phyloP scores from a whole-genome alignment of 2,329 filamentous ascomycete genomes.

The Pseudogymnoascus sp. region DNA sequence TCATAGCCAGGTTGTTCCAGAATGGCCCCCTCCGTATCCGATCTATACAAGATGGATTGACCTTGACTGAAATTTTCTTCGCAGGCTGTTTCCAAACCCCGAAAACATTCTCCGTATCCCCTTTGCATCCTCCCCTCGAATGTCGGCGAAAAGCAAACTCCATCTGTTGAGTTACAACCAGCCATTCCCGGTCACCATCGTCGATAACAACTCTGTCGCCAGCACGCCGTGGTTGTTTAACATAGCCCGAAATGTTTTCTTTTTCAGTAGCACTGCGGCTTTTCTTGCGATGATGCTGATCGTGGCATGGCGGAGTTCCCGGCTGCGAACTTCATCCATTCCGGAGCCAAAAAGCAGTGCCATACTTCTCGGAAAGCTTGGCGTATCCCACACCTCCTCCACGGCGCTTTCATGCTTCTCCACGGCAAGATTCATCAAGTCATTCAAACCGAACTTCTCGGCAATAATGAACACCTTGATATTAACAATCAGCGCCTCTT shows the following conservation, averaged over 20 bases:
- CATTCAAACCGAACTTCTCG: neutral
- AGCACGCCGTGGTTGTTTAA: neutral
- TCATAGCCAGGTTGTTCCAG: neutral
- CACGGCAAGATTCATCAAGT: neutral
- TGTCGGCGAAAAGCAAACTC: neutral
- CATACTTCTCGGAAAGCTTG: neutral
- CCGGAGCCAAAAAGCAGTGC: neutral
- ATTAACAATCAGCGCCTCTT: neutral
- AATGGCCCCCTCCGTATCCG: neutral
- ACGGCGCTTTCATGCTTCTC: neutral
- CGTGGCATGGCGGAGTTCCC: neutral
- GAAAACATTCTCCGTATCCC: neutral
- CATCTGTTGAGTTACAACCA: neutral
- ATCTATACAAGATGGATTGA: neutral
- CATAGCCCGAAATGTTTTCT: neutral
- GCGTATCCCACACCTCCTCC: neutral
- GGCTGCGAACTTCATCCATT: neutral
- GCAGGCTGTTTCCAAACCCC: neutral
- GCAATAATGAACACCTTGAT: neutral
- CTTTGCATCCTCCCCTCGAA: neutral
- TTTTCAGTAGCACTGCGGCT: neutral
- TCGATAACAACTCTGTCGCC: neutral
- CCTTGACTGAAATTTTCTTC: no score
- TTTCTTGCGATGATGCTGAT: neutral
- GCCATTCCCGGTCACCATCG: neutral